These are phyloP conservation scores for Collybia sordida DNA, from an alignment of 768 basidiomycete genomes.

Conservation along the genomic window DNA sequence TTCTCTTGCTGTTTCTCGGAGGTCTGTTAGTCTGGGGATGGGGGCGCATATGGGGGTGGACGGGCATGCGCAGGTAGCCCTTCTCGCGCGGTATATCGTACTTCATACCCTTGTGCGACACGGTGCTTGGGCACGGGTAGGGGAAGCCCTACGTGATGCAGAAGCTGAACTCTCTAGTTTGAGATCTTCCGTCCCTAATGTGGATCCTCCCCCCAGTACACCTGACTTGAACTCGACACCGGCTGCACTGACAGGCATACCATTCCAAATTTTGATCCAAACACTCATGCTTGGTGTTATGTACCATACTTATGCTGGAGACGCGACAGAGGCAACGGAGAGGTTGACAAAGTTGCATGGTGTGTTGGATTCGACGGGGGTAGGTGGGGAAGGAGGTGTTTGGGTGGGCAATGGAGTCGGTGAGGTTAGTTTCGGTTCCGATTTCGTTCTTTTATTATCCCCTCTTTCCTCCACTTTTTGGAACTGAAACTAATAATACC, in stretches of 20 bases:
- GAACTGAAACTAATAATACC: slow-evolving; percentile 15
- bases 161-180: slow-evolving; percentile 30
- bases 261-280: slow-evolving; percentile 43
- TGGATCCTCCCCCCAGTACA: slow-evolving; percentile 8
- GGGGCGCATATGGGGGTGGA: slow-evolving; percentile 28
- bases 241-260: not conserved
- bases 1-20: slow-evolving; percentile 10
- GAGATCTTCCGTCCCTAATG: not conserved
- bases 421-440: slow-evolving; percentile 19
- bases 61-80: slow-evolving; percentile 40
- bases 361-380: slow-evolving; percentile 60
- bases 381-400: slow-evolving; percentile 20
- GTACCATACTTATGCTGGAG: slow-evolving; percentile 61
- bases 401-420: slow-evolving; percentile 35
- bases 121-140: slow-evolving; percentile 53
- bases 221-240: slow-evolving; percentile 19
- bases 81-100: slow-evolving; percentile 55
- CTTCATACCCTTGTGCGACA: slow-evolving; percentile 55
- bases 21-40: not conserved
- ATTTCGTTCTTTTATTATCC: not conserved
- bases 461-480: too few relatives aligned
- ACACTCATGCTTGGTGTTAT: slow-evolving; percentile 60
- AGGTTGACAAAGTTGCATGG: slow-evolving; percentile 61
- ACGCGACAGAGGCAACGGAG: slow-evolving; percentile 42
- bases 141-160: slow-evolving; percentile 42